Conservation (phyloP, 2,329 filamentous ascomycete genomes). For the Sporothrix euskadiensis region DNA sequence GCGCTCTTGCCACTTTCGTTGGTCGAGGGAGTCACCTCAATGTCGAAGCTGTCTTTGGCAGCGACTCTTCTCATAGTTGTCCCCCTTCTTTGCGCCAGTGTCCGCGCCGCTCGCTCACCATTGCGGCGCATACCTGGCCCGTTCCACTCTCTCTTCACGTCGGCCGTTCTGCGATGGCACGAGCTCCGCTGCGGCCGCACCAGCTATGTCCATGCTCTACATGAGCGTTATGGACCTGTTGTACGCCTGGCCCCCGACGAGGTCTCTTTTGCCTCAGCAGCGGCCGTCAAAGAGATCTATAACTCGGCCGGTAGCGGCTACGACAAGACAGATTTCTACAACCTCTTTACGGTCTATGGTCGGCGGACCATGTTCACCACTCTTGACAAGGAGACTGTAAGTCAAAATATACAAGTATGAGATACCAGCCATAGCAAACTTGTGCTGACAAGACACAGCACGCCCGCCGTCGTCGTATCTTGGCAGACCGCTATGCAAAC, state of each 20-base stretch:
- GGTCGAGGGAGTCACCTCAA: not conserved
- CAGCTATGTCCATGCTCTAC: slow-evolving; percentile 56
- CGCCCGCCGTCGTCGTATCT: slow-evolving; percentile 60
- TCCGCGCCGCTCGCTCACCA: slow-evolving; percentile 35
- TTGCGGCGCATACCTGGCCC: slow-evolving; percentile 53
- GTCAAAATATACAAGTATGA: slow-evolving; percentile 30
- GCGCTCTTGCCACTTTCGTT: slow-evolving; percentile 12
- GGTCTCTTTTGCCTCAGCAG: slow-evolving; percentile 58
- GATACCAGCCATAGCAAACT: not conserved
- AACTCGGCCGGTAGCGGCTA: slow-evolving; percentile 62
- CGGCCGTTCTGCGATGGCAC: slow-evolving; percentile 54
- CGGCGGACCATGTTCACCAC: slow-evolving; percentile 63
- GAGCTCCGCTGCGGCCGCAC: slow-evolving; percentile 57
- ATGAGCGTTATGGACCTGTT: slow-evolving; percentile 56
- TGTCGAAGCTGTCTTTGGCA: not conserved
- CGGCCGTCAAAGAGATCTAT: slow-evolving; percentile 64
- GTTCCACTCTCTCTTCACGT: slow-evolving; percentile 50
- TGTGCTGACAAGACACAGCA: slow-evolving; percentile 49
- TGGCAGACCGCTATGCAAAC: slow-evolving; percentile 69
- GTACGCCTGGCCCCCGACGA: slow-evolving; percentile 61
- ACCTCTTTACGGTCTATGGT: slow-evolving; percentile 60
- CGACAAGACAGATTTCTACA: slow-evolving; percentile 66
- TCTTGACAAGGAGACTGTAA: slow-evolving; percentile 54
- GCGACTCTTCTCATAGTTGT: not conserved
- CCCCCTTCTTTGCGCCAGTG: slow-evolving; percentile 26